Conservation (phyloP, 257 asterid genomes). For the Solanum pinnatisectum region DNA sequence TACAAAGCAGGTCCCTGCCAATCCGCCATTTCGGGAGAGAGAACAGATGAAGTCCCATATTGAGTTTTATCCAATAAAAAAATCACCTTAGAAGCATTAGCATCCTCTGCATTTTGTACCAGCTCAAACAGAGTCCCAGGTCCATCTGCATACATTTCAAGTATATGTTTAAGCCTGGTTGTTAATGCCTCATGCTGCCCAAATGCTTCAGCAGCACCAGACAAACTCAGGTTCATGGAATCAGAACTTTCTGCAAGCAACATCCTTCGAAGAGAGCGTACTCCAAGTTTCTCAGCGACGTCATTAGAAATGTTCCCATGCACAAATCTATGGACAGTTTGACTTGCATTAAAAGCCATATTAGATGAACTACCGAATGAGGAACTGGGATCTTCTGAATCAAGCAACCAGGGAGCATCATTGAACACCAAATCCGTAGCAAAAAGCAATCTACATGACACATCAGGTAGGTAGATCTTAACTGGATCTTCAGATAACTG, state of each 20-base stretch:
- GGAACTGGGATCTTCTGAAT: conserved; percentile 50
- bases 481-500: conserved; percentile 48
- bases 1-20: conserved; percentile 99
- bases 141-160: conserved; percentile 98
- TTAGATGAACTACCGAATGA: conserved; percentile 38
- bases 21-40: conserved; percentile 97
- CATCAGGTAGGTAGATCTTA: conserved; percentile 74
- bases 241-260: conserved; percentile 96
- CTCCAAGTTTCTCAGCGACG: conserved; percentile 97
- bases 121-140: conserved; percentile 89
- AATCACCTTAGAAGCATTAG: conserved; percentile 76
- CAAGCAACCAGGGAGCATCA: conserved; percentile 98
- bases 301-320: conserved; percentile 92
- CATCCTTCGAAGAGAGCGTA: conserved; percentile 78
- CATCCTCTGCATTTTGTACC: conserved; percentile 97
- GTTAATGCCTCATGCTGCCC: conserved; percentile 98
- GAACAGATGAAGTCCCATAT: conserved; percentile 85
- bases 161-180: conserved; percentile 90
- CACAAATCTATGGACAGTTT: conserved; percentile 66
- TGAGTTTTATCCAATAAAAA: conserved; percentile 92
- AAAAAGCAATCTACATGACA: conserved; percentile 52
- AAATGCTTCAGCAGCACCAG: conserved; percentile 98
- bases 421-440: conserved; percentile 69
- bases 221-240: conserved; percentile 89
- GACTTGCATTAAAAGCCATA: conserved; percentile 40